A percentile compares a stretch with the other conserved stretches of the same genome.
These are phyloP conservation scores for Suhomyces tanzawaensis DNA, from an alignment of 805 yeast genomes.

Conservation along the genomic window DNA sequence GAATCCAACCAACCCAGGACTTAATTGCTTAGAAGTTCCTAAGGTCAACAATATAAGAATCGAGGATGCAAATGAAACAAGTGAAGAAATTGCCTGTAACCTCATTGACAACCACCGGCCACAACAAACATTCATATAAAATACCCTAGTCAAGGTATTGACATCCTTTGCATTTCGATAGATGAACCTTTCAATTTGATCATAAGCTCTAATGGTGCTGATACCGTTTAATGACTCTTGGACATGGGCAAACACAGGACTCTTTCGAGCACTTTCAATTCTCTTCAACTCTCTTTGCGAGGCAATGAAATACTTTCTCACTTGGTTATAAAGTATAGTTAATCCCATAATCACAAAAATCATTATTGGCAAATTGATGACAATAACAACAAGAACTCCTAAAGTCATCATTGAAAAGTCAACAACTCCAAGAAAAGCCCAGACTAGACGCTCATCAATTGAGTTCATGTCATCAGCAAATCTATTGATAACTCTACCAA, in stretches of 20 bases:
- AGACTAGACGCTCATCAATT: constrained; percentile 32
- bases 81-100: constrained; percentile 34
- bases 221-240: constrained; percentile 38
- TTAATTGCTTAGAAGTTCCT: constrained; percentile 20
- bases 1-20: constrained; percentile 38
- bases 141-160: constrained; percentile 21
- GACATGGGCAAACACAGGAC: constrained; percentile 34
- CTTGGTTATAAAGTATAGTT: constrained; percentile 28
- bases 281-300: constrained; percentile 36
- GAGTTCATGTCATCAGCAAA: constrained; percentile 36
- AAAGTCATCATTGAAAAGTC: constrained; percentile 22
- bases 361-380: constrained; percentile 33
- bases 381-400: constrained; percentile 29
- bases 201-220: constrained; percentile 34
- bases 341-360: constrained; percentile 24
- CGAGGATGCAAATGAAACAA: constrained; percentile 29
- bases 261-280: constrained; percentile 26
- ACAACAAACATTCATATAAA: constrained; percentile 20
- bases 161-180: constrained; percentile 22
- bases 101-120: constrained; percentile 40
- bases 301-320: constrained; percentile 31
- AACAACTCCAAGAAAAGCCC: constrained; percentile 27
- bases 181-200: constrained; percentile 27
- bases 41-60: constrained; percentile 26
- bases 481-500: constrained; percentile 39